Conservation (phyloP, 441 rosid genomes). For the Capsella rubella region DNA sequence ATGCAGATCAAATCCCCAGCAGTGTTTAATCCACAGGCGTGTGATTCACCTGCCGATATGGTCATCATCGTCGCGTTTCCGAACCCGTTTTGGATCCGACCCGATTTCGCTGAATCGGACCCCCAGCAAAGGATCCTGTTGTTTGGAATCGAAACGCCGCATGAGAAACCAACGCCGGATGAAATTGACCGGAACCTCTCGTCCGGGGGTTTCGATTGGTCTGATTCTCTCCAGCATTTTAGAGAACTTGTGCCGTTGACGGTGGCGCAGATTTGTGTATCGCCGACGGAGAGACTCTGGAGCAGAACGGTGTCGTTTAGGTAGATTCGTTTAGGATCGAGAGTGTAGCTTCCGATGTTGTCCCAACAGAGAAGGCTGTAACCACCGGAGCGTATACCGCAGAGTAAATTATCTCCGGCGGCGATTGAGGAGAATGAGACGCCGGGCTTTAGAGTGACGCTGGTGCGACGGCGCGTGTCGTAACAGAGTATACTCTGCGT, state of each 20-base stretch:
- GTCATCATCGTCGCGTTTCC: slow-evolving; percentile 59
- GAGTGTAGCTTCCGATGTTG: slow-evolving; percentile 34
- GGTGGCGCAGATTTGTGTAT: slow-evolving; percentile 69
- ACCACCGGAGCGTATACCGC: slow-evolving; percentile 88
- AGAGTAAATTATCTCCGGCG: slow-evolving; percentile 68
- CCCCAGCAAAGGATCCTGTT: slow-evolving; percentile 72
- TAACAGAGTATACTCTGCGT: slow-evolving; percentile 65
- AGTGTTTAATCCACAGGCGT: slow-evolving; percentile 72
- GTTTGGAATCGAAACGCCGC: slow-evolving; percentile 60
- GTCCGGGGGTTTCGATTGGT: slow-evolving; percentile 11
- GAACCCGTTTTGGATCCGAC: slow-evolving; percentile 51
- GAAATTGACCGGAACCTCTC: slow-evolving; percentile 52
- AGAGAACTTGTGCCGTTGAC: slow-evolving; percentile 47
- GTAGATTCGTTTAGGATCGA: slow-evolving; percentile 60
- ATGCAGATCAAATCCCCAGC: slow-evolving; percentile 61
- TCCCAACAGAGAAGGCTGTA: slow-evolving; percentile 80
- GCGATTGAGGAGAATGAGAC: slow-evolving; percentile 71
- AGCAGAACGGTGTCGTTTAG: slow-evolving; percentile 49
- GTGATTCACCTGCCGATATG: slow-evolving; percentile 67
- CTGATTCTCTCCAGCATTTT: slow-evolving; percentile 66
- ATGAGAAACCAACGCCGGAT: slow-evolving; percentile 73
- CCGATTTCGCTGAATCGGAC: slow-evolving; percentile 33
- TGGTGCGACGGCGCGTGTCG: slow-evolving; percentile 29
- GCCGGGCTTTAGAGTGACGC: slow-evolving; percentile 53
- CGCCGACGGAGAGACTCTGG: slow-evolving; percentile 65